phyloP scores from a whole-genome alignment of 2,329 filamentous ascomycete genomes.

The Claviceps pazoutovae region DNA sequence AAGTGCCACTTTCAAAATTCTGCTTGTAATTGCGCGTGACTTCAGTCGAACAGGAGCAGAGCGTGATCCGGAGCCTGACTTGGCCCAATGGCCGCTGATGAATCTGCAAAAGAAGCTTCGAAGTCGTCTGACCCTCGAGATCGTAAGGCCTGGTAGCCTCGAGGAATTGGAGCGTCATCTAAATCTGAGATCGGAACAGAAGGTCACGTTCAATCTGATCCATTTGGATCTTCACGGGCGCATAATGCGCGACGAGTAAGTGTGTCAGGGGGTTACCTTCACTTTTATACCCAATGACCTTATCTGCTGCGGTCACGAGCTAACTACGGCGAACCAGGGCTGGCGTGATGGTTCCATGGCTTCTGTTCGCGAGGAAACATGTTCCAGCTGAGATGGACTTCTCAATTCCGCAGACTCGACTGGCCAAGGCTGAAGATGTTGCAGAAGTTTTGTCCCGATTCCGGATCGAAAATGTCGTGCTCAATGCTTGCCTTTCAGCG shows the following conservation, averaged over 20 bases:
- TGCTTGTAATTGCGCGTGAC: conserved; percentile 16
- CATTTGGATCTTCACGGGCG: conserved; percentile 17
- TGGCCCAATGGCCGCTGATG: conserved; percentile 18
- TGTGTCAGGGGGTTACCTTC: not conserved
- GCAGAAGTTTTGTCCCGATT: conserved; percentile 12
- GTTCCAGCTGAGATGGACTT: conserved; percentile 6
- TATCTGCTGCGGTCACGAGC: not conserved
- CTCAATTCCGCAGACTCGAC: conserved; percentile 12
- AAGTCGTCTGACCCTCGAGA: conserved; percentile 13
- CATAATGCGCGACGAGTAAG: conserved; percentile 14
- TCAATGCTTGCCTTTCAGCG: conserved; percentile 17
- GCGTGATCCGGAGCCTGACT: conserved; percentile 16
- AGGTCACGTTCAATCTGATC: conserved; percentile 14
- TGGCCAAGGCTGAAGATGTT: conserved; percentile 12
- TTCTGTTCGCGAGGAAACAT: conserved; percentile 13
- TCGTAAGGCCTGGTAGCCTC: conserved; percentile 13
- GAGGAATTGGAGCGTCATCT: conserved; percentile 14
- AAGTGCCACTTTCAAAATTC: conserved; percentile 11
- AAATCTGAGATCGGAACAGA: conserved; percentile 9
- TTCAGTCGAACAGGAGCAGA: conserved; percentile 13
- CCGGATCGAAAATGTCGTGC: conserved; percentile 15
- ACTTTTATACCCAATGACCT: not conserved
- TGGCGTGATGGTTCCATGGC: conserved; percentile 12
- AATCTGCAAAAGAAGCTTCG: conserved; percentile 14
- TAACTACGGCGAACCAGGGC: conserved; percentile 5